phyloP scores from a whole-genome alignment of 768 basidiomycete genomes.

The Tylopilus plumbeoviolaceoides region DNA sequence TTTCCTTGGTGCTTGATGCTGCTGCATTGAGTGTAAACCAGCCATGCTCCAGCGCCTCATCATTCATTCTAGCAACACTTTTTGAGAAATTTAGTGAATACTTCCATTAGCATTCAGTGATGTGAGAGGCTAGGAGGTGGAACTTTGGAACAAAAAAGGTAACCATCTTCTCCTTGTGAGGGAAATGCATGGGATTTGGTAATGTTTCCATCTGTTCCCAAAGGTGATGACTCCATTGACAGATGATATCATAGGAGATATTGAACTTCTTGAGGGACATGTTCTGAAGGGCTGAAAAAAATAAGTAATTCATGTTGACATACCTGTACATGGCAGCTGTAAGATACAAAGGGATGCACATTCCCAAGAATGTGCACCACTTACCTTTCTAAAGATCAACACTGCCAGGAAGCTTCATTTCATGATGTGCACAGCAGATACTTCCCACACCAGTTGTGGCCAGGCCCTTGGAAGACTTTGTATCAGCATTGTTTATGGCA shows the following conservation, averaged over 20 bases:
- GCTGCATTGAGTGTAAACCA: slow-evolving; percentile 35
- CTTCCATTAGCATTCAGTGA: slow-evolving; percentile 22
- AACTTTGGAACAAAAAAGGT: slow-evolving; percentile 32
- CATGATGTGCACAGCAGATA: slow-evolving; percentile 11
- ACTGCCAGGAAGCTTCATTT: slow-evolving; percentile 11
- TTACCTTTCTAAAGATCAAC: slow-evolving; percentile 20
- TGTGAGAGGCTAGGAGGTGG: slow-evolving; percentile 37
- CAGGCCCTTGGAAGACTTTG: background rate
- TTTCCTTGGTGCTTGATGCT: slow-evolving; percentile 18
- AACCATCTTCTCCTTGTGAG: no score
- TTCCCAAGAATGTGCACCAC: background rate
- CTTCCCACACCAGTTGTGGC: slow-evolving; percentile 10
- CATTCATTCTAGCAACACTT: background rate
- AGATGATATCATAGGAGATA: background rate
- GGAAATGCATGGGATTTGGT: background rate
- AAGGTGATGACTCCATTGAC: background rate
- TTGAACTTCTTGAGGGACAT: background rate
- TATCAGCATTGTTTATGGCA: slow-evolving; percentile 2
- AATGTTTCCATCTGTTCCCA: slow-evolving; percentile 1
- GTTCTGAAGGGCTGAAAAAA: background rate
- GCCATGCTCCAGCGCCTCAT: slow-evolving; percentile 34
- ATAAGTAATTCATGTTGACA: background rate
- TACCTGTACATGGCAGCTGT: no score
- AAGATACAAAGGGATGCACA: no score
- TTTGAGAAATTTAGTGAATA: slow-evolving; percentile 30